phyloP scores from a whole-genome alignment of 2,329 filamentous ascomycete species.

The Boeremia exigua region DNA sequence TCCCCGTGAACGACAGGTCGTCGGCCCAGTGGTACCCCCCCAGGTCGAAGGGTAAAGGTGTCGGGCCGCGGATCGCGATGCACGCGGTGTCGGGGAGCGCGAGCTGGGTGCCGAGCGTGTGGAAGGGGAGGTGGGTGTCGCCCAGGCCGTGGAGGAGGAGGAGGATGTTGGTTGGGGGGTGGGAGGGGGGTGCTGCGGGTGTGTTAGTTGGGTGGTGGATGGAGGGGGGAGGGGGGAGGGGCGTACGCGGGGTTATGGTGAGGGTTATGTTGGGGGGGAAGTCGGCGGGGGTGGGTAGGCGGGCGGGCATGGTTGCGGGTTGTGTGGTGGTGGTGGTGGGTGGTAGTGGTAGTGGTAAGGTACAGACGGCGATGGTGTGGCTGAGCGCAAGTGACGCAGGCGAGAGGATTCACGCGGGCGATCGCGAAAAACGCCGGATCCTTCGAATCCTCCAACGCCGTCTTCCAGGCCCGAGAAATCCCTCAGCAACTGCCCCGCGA shows the following conservation, averaged over 20 bases:
- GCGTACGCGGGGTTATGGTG: slow-evolving; percentile 55
- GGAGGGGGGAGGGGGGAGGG: too few species aligned
- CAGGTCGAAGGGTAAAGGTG: slow-evolving; percentile 71
- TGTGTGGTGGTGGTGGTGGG: slow-evolving; percentile 20
- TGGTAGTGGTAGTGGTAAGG: too few species aligned
- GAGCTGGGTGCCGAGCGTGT: slow-evolving; percentile 70
- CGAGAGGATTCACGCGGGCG: too few species aligned
- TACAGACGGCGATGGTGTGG: too few species aligned
- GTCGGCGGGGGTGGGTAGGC: slow-evolving; percentile 52
- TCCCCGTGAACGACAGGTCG: slow-evolving; percentile 62
- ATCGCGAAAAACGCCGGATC: too few species aligned
- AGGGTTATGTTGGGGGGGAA: slow-evolving; percentile 51
- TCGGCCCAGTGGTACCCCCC: slow-evolving; percentile 69
- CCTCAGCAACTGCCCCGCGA: not conserved
- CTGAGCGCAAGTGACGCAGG: too few species aligned
- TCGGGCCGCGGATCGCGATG: slow-evolving; percentile 75
- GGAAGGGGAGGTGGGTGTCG: slow-evolving; percentile 73
- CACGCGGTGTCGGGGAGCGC: slow-evolving; percentile 78
- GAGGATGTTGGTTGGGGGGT: slow-evolving; percentile 75
- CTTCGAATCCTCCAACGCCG: too few species aligned
- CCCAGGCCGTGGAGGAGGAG: slow-evolving; percentile 86
- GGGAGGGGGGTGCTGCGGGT: slow-evolving; percentile 47
- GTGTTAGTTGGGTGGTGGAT: not conserved
- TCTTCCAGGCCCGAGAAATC: too few species aligned
- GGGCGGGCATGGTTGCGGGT: slow-evolving; percentile 46